Percentiles rank a stretch among this genome's conserved stretches.
Evolutionary conservation across 176 grass and related monocot species (phyloP).

Genomic region (Alloteropsis semialata): DNA sequence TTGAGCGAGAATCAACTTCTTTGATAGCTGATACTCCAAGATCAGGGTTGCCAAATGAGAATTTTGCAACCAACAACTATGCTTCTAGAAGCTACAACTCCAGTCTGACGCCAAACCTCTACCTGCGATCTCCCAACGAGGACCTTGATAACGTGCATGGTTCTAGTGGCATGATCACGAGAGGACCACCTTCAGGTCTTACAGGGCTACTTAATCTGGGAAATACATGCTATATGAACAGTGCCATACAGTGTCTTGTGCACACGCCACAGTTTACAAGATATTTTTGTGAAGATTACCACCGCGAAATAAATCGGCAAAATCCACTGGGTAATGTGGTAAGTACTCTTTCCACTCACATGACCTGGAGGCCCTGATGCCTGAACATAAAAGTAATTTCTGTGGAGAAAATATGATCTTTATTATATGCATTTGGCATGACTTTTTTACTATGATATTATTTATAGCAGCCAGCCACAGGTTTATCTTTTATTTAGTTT

Average conservation of each 20-base stretch:
- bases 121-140: slow-evolving; percentile 49
- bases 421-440: slow-evolving; percentile 7
- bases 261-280: slow-evolving; percentile 94
- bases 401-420: neutral
- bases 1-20: slow-evolving; percentile 63
- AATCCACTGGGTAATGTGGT: slow-evolving; percentile 97
- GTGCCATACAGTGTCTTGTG: slow-evolving; percentile 94
- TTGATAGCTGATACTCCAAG: slow-evolving; percentile 58
- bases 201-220: slow-evolving; percentile 92
- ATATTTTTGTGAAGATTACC: slow-evolving; percentile 98
- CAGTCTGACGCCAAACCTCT: slow-evolving; percentile 49
- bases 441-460: slow-evolving; percentile 14
- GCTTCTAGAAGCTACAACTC: slow-evolving; percentile 63
- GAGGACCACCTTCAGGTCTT: slow-evolving; percentile 68
- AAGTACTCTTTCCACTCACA: slow-evolving; percentile 51
- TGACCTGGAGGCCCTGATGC: neutral
- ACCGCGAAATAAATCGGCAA: slow-evolving; percentile 95
- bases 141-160: slow-evolving; percentile 63
- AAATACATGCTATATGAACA: slow-evolving; percentile 99
- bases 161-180: slow-evolving; percentile 53
- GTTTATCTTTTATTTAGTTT: neutral
- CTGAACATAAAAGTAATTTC: neutral
- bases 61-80: slow-evolving; percentile 64
- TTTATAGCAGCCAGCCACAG: neutral
- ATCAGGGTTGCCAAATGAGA: slow-evolving; percentile 61